Base-by-base conservation (phyloP, 441 rosid species). In the Populus hybrid region DNA sequence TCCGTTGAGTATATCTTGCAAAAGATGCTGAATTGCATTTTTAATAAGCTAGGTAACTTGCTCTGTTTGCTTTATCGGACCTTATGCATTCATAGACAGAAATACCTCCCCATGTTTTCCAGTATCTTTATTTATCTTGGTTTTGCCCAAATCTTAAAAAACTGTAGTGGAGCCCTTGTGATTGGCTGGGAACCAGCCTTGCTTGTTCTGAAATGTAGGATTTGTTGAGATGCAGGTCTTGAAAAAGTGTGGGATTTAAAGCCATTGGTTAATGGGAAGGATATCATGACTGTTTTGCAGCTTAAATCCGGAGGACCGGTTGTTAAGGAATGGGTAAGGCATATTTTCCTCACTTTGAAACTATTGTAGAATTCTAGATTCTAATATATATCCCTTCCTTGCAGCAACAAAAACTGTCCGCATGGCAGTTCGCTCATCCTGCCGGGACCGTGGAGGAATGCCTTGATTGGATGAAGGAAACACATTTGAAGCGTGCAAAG, bases 401-500 rank as follows among this genome's bases (percentile, higher is more conserved):
- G 82, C 94, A 94, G 98, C 97, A 95, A 90, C 88, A 91, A 80
- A 91, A 85, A 76, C 68, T 89, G 70, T 80, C 89, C 7, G 90
- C 90, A 50, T 95, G 99, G 98, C 97, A 95, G 86, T 89, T 95
- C 18, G 94, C 94, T 35, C 82, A 91, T 76, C 97, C 94, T 6
- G 73, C 83, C 5, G 92, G 94, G 63, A 88, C 93, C 38, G 83
- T 89, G 1, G 95, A 94, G 73, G 95, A 94, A 87, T 92, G 97
- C 83, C 85, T 91, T 24, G 95, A 89, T 34, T 95, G 98, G 97
- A 94, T 95, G 95, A 91, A 81, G 83, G 84, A 91, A 81, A 83
- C 89, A 7, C 84, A 90, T 81, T 81, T 76, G 40, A 94, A 94
- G 86, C 91, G 94, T 6, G 73, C 82, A 70, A 89, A 83, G 85